Percentiles rank a stretch among this genome's conserved stretches.
Conservation (phyloP, 73 alveolate species). For the Paramecium primaurelia region DNA sequence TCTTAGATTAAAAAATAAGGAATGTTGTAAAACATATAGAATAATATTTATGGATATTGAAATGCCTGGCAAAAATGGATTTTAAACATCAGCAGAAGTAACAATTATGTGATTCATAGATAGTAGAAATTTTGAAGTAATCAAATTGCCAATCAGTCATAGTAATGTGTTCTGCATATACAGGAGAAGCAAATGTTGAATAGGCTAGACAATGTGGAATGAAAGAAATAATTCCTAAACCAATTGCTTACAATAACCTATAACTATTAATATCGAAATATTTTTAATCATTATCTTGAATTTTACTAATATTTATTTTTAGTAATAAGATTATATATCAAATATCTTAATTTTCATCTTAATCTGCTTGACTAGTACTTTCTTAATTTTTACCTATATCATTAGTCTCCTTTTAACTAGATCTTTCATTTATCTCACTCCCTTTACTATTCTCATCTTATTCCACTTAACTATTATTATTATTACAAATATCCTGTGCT, state of each 20-base stretch:
- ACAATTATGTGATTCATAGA: not conserved
- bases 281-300: not conserved
- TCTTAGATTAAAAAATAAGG: not conserved
- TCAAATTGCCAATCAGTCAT: not conserved
- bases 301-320: not conserved
- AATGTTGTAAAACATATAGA: not conserved
- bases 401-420: not conserved
- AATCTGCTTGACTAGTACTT: not conserved
- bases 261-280: not conserved
- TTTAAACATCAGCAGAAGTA: conserved; percentile 10
- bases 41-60: conserved; percentile 35
- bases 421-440: not conserved
- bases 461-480: not conserved
- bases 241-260: not conserved
- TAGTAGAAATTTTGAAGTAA: not conserved
- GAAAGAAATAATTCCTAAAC: conserved; percentile 15
- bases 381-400: not conserved
- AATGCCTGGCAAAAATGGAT: conserved; percentile 34
- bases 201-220: not conserved
- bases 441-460: not conserved
- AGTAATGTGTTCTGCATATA: conserved; percentile 8
- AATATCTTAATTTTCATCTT: not conserved
- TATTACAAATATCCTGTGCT: not conserved
- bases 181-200: not conserved
- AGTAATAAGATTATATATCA: not conserved